Evolutionary conservation across 2,329 filamentous ascomycete species (phyloP), one percentile per base, ranked within the genome.

Genomic region (Raffaelea deltoideospora): DNA sequence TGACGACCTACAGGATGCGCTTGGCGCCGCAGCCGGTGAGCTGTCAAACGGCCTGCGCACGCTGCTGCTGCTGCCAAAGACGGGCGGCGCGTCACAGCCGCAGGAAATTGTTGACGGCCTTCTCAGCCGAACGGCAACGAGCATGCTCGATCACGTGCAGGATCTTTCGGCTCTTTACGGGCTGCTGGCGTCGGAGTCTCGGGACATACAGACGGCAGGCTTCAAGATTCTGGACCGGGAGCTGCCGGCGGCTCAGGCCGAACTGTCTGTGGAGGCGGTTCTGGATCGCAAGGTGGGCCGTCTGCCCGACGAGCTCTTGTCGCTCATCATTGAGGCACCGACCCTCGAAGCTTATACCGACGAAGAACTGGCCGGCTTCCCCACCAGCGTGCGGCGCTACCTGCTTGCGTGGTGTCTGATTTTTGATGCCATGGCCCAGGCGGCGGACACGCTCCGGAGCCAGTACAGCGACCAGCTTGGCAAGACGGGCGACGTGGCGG

Each of bases 371-470:
- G 67, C 76, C 5, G 64, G 71, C 14, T 80, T 87, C 47, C 85
- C 85, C 10, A 61, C 73, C 1, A 52, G 70, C 0, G 64, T 94
- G 33, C 74, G 85, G 36, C 75, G 78, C 10, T 98, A 95, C 50
- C 65, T 98, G 3, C 64, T 94, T 21, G 81, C 84, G 10, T 98
- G 90, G 90, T 73, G 83, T 44, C 65, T 96, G 1, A 68, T 95
- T 1, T 96, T 93, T 51, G 85, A 93, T 47, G 79, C 88, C 31
- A 92, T 88, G 51, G 63, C 66, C 15, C 73, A 76, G 17, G 76
- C 86, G 11, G 84, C 87, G 0, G 79, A 82, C 54, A 84, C 85
- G 48, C 75, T 96, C 14, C 81, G 85, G 46, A 74, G 72, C 40
- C 77, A 87, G 48, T 96, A 95, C 49, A 71, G 75, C 0, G 72